These are phyloP conservation scores for Chlamydomonas asymmetrica DNA, from an alignment of 139 green algal genomes.

Conservation along the genomic window DNA sequence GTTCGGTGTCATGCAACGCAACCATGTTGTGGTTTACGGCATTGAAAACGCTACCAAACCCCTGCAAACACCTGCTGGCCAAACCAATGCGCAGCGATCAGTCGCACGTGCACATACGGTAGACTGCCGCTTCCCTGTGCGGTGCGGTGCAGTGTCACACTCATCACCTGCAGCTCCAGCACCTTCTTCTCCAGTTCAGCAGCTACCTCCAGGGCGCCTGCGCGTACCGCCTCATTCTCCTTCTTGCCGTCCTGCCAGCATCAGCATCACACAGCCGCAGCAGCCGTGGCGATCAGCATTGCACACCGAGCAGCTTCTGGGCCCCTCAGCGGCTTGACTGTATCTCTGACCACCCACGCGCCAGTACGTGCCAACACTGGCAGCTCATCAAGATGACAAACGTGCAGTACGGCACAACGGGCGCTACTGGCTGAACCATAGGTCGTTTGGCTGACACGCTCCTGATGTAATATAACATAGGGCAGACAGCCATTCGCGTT, in stretches of 20 bases:
- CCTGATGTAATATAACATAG: constrained; percentile 7
- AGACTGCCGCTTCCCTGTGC: not conserved
- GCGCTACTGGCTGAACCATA: not conserved
- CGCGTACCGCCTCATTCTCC: constrained; percentile 14
- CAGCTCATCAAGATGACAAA: constrained; percentile 9
- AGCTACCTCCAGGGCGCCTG: constrained; percentile 44
- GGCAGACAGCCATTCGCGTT: too few relatives aligned
- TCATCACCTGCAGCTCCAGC: constrained; percentile 46
- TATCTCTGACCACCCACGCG: too few relatives aligned
- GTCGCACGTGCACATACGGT: not conserved
- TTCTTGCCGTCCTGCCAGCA: constrained; percentile 20
- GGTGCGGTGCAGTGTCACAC: not conserved
- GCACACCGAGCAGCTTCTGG: too few relatives aligned
- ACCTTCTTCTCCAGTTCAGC: constrained; percentile 58
- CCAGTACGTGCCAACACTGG: too few relatives aligned
- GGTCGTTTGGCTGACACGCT: too few relatives aligned
- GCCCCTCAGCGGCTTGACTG: too few relatives aligned
- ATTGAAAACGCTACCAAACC: too few relatives aligned
- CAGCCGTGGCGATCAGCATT: too few relatives aligned
- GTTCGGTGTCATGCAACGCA: not conserved
- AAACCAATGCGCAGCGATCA: not conserved
- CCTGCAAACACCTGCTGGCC: not conserved
- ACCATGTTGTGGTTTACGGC: too few relatives aligned
- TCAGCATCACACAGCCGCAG: too few relatives aligned
- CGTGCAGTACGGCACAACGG: not conserved